Evolutionary conservation across 2,329 filamentous ascomycete species (phyloP), one percentile per base, ranked within the genome.

Genomic region (Paraconiothyrium brasiliense): DNA sequence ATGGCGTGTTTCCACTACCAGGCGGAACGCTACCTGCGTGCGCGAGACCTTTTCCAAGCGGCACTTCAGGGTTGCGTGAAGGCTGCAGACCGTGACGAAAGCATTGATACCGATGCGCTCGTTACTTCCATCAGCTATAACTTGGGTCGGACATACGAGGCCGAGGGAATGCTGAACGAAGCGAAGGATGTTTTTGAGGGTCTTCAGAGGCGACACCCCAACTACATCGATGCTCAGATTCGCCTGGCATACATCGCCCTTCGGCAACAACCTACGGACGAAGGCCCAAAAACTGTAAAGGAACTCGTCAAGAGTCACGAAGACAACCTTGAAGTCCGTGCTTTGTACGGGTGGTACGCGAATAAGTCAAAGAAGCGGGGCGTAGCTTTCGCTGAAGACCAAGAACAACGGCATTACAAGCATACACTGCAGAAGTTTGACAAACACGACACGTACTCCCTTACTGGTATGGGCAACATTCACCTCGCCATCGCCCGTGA

Each of bases 91-190:
- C 90, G 88, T 70, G 90, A 93, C 62, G 86, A 90, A 56, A 87
- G 88, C 1, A 86, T 90, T 64, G 95, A 98, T 75, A 94, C 90
- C 0, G 95, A 99, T 79, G 93, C 93, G 14, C 84, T 99, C 4
- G 90, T 98, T 30, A 97, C 94, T 0, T 97, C 94, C 2, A 97
- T 99, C 76, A 97, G 93, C 76, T 99, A 95, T 85, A 99, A 98
- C 73, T 87, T 99, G 44, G 95, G 92, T 32, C 88, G 95, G 60
- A 97, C 93, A 60, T 97, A 97, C 72, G 95, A 99, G 81, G 90
- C 92, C 0, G 89, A 92, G 57, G 90, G 91, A 39, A 85, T 94
- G 75, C 84, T 88, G 7, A 92, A 96, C 43, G 90, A 97, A 78
- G 95, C 95, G 1, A 88, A 92, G 63, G 91, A 92, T 71, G 91